phyloP scores from a whole-genome alignment of 257 asterid genomes.

The Petrea volubilis region DNA sequence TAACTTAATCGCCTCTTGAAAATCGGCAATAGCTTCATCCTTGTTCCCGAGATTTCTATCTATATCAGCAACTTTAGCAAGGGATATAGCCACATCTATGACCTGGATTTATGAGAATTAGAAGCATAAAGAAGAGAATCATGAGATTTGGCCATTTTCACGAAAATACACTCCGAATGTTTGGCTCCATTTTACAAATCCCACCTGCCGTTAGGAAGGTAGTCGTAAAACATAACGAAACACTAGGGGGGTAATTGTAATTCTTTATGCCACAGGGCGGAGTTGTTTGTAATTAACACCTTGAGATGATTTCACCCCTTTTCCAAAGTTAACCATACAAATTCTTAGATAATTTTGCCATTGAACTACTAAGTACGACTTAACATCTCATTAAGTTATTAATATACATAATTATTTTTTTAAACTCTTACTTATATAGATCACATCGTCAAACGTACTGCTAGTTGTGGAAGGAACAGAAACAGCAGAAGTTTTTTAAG shows the following conservation, averaged over 20 bases:
- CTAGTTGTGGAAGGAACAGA: conserved; percentile 13
- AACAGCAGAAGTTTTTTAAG: conserved; percentile 11
- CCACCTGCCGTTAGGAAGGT: no score
- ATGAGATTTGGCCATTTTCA: no score
- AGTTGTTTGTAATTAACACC: no score
- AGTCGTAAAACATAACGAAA: no score
- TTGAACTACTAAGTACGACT: neutral
- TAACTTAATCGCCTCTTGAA: conserved; percentile 74
- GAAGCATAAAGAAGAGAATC: neutral
- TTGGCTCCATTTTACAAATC: no score
- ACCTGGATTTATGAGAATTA: conserved; percentile 40
- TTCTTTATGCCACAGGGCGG: no score
- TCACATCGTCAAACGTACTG: neutral
- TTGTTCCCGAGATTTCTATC: conserved; percentile 83
- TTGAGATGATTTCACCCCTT: no score
- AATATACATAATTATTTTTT: no score
- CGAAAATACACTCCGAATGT: no score
- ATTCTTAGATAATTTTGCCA: no score
- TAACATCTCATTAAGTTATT: neutral
- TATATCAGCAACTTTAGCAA: conserved; percentile 92
- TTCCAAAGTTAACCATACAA: no score
- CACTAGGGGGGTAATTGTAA: no score
- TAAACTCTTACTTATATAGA: neutral
- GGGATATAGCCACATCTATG: conserved; percentile 74
- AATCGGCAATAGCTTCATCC: conserved; percentile 58